These are phyloP conservation scores for Aurifilum marmelostoma DNA, from an alignment of 2,329 filamentous ascomycete species.

Conservation along the genomic window DNA sequence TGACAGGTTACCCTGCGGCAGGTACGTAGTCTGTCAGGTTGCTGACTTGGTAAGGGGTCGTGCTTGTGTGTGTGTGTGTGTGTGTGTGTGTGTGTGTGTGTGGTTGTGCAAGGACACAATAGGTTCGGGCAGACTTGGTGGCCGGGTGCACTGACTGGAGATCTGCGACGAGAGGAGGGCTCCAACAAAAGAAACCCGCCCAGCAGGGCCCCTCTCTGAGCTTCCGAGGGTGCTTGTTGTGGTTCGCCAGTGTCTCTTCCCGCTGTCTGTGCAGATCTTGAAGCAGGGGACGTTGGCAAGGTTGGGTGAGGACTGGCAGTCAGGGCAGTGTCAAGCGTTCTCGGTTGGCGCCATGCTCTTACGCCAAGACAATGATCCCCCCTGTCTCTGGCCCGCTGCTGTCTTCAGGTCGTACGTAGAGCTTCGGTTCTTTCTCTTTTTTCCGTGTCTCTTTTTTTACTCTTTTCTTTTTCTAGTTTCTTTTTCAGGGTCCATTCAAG, in stretches of 20 bases:
- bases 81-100: not conserved
- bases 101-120: not conserved
- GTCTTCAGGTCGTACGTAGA: not conserved
- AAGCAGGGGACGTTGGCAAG: not conserved
- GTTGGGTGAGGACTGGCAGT: not conserved
- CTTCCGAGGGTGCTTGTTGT: not conserved
- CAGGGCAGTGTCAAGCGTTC: not conserved
- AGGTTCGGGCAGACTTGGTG: too few relatives aligned
- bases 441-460: too few relatives aligned
- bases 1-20: not conserved
- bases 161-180: not conserved
- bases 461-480: too few relatives aligned
- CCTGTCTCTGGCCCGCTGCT: not conserved
- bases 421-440: not conserved
- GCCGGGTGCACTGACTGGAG: not conserved
- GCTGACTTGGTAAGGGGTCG: not conserved
- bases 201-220: not conserved
- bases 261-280: not conserved
- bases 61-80: too few relatives aligned
- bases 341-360: slow-evolving; percentile 7
- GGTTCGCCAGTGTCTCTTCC: slow-evolving; percentile 1
- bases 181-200: not conserved
- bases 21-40: too few relatives aligned
- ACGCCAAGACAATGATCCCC: slow-evolving; percentile 2
- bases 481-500: not conserved